phyloP scores from a whole-genome alignment of 306 rosid species.

The Prinsepia uniflora region DNA sequence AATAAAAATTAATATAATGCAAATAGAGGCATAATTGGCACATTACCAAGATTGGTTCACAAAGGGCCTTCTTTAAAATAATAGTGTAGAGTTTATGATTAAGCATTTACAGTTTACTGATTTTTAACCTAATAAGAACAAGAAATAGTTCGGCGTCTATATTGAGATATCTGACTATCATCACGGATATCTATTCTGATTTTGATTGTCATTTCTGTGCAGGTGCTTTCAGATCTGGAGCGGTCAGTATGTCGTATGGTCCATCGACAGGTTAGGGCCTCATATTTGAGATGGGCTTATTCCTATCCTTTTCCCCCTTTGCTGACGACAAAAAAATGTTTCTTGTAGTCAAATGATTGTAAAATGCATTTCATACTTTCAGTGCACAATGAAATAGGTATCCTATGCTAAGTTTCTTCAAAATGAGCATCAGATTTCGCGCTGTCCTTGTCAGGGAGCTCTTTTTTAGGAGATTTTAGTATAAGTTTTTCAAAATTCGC shows the following conservation, averaged over 20 bases:
- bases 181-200: slow-evolving; percentile 11
- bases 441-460: background rate
- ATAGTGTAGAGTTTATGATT: background rate
- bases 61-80: too few species aligned
- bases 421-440: background rate
- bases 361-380: background rate
- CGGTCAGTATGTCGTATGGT: slow-evolving; percentile 95
- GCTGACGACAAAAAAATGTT: background rate
- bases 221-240: slow-evolving; percentile 97
- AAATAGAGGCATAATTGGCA: too few species aligned
- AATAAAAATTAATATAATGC: too few species aligned
- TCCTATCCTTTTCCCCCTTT: background rate
- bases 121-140: slow-evolving; percentile 5
- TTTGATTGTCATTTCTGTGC: slow-evolving; percentile 30
- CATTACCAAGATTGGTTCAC: too few species aligned
- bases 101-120: background rate
- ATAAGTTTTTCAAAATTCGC: background rate
- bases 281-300: slow-evolving; percentile 17
- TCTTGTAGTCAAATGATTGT: background rate
- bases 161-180: slow-evolving; percentile 13
- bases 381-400: background rate
- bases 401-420: background rate
- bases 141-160: slow-evolving; percentile 25
- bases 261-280: slow-evolving; percentile 76
- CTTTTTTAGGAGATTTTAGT: background rate